Base-by-base conservation (phyloP, 106 monocot species). In the Iris macrosiphon region DNA sequence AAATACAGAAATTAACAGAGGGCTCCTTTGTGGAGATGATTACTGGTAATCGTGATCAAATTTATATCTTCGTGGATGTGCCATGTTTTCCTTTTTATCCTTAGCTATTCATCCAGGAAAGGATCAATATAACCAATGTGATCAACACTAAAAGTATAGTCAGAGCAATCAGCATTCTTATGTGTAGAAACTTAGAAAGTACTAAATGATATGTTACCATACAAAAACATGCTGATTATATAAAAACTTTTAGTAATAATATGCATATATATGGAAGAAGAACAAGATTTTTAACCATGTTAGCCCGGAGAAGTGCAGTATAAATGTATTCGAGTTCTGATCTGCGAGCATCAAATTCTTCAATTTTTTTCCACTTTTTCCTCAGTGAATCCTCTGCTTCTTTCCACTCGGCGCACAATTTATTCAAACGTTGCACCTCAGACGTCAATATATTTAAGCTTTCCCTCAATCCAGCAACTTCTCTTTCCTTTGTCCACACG, bases 281-380 rank as follows among this genome's bases (percentile, higher is more conserved):
- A 15, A 40, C 24, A 58, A 26, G 26, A 58, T 41, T 40, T 27
- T 41, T 28, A 67, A 95, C 95, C 82, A 68, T 65, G 65, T 82
- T 89, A 56, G 84, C 84, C 39, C 62, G 78, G 56, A 85, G 78
- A 73, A 95, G 74, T 45, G 82, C 67, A 22, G 69, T 76, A 61
- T 85, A 85, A 50, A 95, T 82, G 31, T 61, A 56, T 64, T 95
- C 89, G 19, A 95, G 65, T 79, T 95, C 95, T 68, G 79, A 82
- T 77, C 95, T 78, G n/a, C 89, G 89, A 58, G 79, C 70, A 72
- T 89, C 89, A 79, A 95, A 95, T 45, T 85, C 95, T 72, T 95
- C 95, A 57, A 95, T 95, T 75, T 89, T 95, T 64, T 89, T 95
- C 95, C 95, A 95, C 49, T 95, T 95, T 49, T 79, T 95, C 55